Percentiles rank a stretch among this genome's conserved stretches.
These are phyloP conservation scores for Erysimum cheiranthoides DNA, from an alignment of 345 rosid species.

Conservation along the genomic window DNA sequence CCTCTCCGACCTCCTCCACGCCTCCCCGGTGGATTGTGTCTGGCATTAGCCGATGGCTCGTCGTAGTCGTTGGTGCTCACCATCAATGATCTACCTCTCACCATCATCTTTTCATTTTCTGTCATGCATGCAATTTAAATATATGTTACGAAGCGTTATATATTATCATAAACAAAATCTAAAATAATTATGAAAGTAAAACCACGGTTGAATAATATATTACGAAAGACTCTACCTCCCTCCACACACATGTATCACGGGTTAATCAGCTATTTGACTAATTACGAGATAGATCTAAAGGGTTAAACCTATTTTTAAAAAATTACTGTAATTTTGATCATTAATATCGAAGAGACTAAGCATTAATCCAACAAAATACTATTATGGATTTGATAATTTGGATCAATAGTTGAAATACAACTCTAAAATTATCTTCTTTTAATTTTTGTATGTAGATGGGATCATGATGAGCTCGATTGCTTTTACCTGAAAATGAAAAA, in stretches of 20 bases:
- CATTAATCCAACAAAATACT: slow-evolving; percentile 2
- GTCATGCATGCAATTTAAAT: slow-evolving; percentile 12
- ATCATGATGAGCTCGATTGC: not conserved
- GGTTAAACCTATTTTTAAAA: not conserved
- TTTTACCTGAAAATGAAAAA: slow-evolving; percentile 49
- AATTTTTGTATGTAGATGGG: slow-evolving; percentile 6
- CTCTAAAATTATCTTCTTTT: not conserved
- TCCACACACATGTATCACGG: not conserved
- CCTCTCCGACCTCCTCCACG: slow-evolving; percentile 48
- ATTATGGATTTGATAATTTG: not conserved
- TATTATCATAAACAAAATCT: not conserved
- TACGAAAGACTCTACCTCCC: slow-evolving; percentile 1
- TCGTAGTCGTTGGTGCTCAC: slow-evolving; percentile 56
- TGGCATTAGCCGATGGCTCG: slow-evolving; percentile 59
- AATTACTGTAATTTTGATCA: not conserved
- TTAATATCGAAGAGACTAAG: slow-evolving; percentile 1
- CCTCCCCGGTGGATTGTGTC: slow-evolving; percentile 63
- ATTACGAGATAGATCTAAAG: slow-evolving; percentile 16
- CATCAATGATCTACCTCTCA: slow-evolving; percentile 55
- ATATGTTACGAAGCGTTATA: not conserved
- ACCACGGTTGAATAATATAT: not conserved
- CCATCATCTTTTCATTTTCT: slow-evolving; percentile 41
- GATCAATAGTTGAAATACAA: not conserved
- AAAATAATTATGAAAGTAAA: not conserved
- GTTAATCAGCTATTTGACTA: not conserved